phyloP scores from a whole-genome alignment of 2,329 filamentous ascomycete species.

The Triangularia setosa region DNA sequence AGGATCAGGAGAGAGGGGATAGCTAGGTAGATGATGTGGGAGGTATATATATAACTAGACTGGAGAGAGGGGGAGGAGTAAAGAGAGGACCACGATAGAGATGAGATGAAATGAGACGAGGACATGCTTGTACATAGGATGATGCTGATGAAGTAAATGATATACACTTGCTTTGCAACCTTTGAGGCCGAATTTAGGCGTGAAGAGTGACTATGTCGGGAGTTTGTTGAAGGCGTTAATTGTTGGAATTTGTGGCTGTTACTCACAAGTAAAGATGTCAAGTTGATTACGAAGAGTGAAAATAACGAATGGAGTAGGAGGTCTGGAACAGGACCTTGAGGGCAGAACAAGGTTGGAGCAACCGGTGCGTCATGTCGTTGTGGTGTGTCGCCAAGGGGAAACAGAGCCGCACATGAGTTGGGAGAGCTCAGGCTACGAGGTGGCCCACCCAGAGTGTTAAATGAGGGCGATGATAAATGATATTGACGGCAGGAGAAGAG shows the following conservation, averaged over 20 bases:
- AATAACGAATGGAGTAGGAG: too few relatives aligned
- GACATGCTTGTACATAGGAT: background rate
- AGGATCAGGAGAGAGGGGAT: background rate
- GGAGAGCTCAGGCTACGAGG: too few relatives aligned
- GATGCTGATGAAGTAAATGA: background rate
- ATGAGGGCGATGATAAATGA: background rate
- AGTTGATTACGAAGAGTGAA: too few relatives aligned
- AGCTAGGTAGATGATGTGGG: background rate
- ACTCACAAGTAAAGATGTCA: too few relatives aligned
- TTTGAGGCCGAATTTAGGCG: background rate
- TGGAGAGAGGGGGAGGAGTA: background rate
- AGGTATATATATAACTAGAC: background rate
- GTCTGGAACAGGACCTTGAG: too few relatives aligned
- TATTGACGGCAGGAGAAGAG: background rate
- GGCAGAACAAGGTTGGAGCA: too few relatives aligned
- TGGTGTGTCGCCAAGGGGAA: too few relatives aligned
- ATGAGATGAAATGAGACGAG: background rate
- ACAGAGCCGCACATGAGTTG: too few relatives aligned
- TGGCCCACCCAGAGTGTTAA: too few relatives aligned
- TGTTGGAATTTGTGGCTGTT: too few relatives aligned
- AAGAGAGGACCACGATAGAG: background rate
- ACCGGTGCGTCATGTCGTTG: too few relatives aligned
- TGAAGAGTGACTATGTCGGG: background rate
- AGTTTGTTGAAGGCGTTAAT: too few relatives aligned
- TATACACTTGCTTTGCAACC: background rate